Evolutionary conservation across 225 moss, liverwort and hornwort species (phyloP).

Genomic region (Anthoceros angustus): DNA sequence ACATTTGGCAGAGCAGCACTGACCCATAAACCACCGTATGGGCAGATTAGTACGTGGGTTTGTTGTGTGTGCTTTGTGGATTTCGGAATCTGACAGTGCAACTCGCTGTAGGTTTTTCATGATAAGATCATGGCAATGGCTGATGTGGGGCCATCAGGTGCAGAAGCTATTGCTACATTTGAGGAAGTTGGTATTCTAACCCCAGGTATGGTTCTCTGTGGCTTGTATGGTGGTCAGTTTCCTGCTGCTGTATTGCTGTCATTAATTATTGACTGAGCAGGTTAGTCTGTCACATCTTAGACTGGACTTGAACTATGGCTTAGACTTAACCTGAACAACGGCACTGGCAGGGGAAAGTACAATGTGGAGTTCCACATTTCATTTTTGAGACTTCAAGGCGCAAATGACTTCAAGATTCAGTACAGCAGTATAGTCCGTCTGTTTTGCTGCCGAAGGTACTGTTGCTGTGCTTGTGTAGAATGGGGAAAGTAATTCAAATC

Average conservation of each 20-base stretch:
- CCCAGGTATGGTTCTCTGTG: slow-evolving; percentile 22
- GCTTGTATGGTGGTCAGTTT: neutral
- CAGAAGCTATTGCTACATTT: slow-evolving; percentile 68
- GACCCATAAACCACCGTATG: too few relatives aligned
- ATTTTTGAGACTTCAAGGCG: slow-evolving; percentile 82
- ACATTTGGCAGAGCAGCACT: neutral
- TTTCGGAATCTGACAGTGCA: slow-evolving; percentile 20
- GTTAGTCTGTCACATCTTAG: too few relatives aligned
- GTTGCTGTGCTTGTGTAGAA: too few relatives aligned
- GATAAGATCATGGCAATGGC: slow-evolving; percentile 85
- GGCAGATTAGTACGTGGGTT: slow-evolving; percentile 83
- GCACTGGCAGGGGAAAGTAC: slow-evolving; percentile 51
- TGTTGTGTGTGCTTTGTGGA: slow-evolving; percentile 15
- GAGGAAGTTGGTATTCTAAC: slow-evolving; percentile 85
- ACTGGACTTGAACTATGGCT: too few relatives aligned
- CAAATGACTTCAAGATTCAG: slow-evolving; percentile 97
- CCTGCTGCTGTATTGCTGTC: too few relatives aligned
- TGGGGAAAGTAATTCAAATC: too few relatives aligned
- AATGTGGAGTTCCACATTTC: slow-evolving; percentile 92
- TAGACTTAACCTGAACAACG: too few relatives aligned
- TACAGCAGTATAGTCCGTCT: slow-evolving; percentile 92
- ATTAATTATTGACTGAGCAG: too few relatives aligned
- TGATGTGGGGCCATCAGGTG: slow-evolving; percentile 72
- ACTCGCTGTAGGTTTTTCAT: slow-evolving; percentile 42
- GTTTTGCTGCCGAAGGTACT: slow-evolving; percentile 69